Evolutionary conservation across 2,329 filamentous ascomycete genomes (phyloP).

Genomic region (Chaetomium strumarium): DNA sequence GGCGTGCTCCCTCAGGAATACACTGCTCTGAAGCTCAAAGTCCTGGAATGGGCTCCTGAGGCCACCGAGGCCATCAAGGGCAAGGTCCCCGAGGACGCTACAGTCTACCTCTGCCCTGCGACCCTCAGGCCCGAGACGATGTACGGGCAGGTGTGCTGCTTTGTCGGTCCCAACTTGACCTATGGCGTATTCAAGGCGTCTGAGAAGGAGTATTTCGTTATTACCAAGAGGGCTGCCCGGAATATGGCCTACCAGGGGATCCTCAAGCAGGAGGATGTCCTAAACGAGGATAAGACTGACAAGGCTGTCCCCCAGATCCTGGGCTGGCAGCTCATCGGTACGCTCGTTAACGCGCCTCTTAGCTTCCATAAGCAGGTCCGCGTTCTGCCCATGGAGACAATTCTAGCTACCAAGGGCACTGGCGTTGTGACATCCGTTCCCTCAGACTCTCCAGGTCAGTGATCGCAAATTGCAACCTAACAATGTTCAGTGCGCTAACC

Average conservation of each 20-base stretch:
- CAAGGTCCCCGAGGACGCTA: conserved; percentile 71
- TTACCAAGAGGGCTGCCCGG: conserved; percentile 72
- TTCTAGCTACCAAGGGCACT: conserved; percentile 89
- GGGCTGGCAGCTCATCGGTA: conserved; percentile 78
- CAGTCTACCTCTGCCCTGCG: conserved; percentile 84
- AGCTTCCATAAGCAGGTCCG: conserved; percentile 79
- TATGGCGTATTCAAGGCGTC: conserved; percentile 84
- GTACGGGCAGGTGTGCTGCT: conserved; percentile 97
- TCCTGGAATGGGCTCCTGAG: conserved; percentile 79
- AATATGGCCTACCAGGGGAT: conserved; percentile 96
- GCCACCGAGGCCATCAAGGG: conserved; percentile 66
- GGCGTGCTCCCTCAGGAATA: conserved; percentile 86
- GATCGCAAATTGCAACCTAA: neutral
- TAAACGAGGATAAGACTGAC: conserved; percentile 68
- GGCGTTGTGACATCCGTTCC: conserved; percentile 95
- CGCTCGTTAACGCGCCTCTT: conserved; percentile 82
- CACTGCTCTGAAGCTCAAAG: conserved; percentile 83
- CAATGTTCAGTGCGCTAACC: neutral
- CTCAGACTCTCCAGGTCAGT: conserved; percentile 67
- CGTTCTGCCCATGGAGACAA: conserved; percentile 91
- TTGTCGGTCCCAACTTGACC: conserved; percentile 68
- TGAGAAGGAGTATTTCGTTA: conserved; percentile 74
- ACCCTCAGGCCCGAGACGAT: conserved; percentile 95
- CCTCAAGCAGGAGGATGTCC: conserved; percentile 69
- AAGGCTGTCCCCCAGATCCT: no score